Percentiles rank a stretch among this genome's conserved stretches.
These are phyloP conservation scores for Penicillium sp. DNA, from an alignment of 2,329 filamentous ascomycete species.

Conservation along the genomic window DNA sequence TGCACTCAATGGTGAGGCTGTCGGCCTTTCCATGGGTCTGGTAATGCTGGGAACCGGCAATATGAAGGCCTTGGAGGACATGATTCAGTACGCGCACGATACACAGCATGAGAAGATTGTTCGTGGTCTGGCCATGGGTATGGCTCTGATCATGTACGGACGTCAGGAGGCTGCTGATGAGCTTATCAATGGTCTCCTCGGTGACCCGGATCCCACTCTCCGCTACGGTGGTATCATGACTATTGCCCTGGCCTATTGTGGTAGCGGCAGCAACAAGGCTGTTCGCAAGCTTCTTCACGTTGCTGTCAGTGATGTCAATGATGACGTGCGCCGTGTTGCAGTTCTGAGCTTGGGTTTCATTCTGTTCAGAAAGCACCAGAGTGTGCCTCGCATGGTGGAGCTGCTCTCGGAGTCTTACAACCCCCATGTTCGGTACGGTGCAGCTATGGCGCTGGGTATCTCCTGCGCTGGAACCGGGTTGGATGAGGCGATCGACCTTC, in stretches of 20 bases:
- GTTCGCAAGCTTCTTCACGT: conserved; percentile 94
- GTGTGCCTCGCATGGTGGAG: conserved; percentile 98
- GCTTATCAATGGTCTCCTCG: conserved; percentile 88
- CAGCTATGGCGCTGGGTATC: conserved; percentile 97
- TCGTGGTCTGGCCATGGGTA: conserved; percentile 89
- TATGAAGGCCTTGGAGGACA: conserved; percentile 87
- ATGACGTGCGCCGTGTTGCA: conserved; percentile 92
- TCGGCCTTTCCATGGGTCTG: conserved; percentile 92
- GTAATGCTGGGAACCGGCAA: conserved; percentile 99
- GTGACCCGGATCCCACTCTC: conserved; percentile 89
- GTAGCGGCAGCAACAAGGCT: conserved; percentile 97
- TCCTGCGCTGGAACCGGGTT: conserved; percentile 95
- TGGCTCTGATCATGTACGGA: conserved; percentile 98
- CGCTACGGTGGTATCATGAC: conserved; percentile 98
- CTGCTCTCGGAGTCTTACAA: conserved; percentile 98
- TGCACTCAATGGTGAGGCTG: conserved; percentile 93
- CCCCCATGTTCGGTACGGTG: conserved; percentile 95
- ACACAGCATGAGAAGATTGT: conserved; percentile 99
- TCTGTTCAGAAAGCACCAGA: conserved; percentile 94
- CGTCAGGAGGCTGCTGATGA: conserved; percentile 94
- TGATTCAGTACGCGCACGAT: conserved; percentile 97
- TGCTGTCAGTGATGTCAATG: conserved; percentile 96
- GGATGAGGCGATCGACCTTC: conserved; percentile 91
- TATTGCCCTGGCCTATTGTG: conserved; percentile 96
- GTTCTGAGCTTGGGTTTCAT: conserved; percentile 99